Conservation (phyloP, 2,329 filamentous ascomycete genomes). For the Aphanocladium album region DNA sequence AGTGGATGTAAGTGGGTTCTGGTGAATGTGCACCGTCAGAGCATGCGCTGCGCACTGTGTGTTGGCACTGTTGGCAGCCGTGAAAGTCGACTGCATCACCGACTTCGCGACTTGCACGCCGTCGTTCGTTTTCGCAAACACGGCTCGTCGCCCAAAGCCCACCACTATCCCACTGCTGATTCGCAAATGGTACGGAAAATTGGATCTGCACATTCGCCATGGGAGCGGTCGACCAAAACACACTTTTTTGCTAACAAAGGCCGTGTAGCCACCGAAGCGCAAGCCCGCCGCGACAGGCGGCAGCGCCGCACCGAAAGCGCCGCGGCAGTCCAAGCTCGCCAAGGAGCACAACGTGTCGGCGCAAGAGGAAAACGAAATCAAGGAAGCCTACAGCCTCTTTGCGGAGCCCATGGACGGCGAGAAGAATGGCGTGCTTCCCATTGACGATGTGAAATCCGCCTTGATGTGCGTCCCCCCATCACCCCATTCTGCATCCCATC, state of each 20-base stretch:
- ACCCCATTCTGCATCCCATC: neutral
- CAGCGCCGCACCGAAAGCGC: conserved; percentile 26
- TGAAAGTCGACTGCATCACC: conserved; percentile 1
- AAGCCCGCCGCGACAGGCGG: conserved; percentile 29
- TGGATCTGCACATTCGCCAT: too few species aligned
- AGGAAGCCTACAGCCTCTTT: conserved; percentile 84
- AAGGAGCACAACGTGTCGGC: conserved; percentile 84
- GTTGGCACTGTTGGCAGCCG: neutral
- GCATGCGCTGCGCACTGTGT: neutral
- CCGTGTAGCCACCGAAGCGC: conserved; percentile 50
- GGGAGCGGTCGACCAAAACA: too few species aligned
- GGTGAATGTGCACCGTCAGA: neutral
- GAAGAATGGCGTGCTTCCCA: conserved; percentile 65
- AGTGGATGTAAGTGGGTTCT: neutral
- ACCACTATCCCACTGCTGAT: neutral
- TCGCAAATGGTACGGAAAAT: conserved; percentile 5
- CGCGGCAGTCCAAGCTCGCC: conserved; percentile 78
- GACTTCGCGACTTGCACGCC: neutral
- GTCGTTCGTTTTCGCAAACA: neutral
- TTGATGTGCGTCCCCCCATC: conserved; percentile 54
- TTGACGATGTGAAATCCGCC: conserved; percentile 63
- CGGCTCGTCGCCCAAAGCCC: neutral
- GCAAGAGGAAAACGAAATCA: conserved; percentile 83
- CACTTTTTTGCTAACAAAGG: neutral
- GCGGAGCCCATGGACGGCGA: conserved; percentile 64